Conservation (phyloP, 2,329 filamentous ascomycete species). For the Cercospora zeae-maydis region DNA sequence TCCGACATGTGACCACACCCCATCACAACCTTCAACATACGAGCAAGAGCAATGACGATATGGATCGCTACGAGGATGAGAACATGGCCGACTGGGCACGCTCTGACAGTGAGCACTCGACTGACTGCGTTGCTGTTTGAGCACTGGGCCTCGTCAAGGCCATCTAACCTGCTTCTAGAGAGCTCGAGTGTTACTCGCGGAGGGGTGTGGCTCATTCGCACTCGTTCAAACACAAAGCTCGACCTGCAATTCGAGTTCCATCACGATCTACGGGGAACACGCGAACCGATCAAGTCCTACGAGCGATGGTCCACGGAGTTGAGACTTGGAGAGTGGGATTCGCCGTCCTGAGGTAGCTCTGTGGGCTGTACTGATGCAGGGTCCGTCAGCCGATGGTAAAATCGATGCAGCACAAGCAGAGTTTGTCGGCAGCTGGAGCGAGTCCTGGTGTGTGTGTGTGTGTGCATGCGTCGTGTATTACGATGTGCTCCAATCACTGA, state of each 20-base stretch:
- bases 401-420: neutral
- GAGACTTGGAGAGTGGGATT: conserved; percentile 12
- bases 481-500: neutral
- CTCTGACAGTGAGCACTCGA: conserved; percentile 9
- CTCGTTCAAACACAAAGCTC: neutral
- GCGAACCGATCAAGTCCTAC: conserved; percentile 4
- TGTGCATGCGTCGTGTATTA: neutral
- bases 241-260: neutral
- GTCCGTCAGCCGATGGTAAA: neutral
- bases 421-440: neutral
- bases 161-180: conserved; percentile 3
- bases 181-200: neutral
- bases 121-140: neutral
- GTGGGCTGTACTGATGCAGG: neutral
- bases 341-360: neutral
- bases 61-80: neutral
- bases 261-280: neutral
- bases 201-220: neutral
- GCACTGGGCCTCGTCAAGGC: neutral
- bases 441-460: neutral
- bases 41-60: neutral
- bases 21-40: conserved; percentile 10
- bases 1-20: conserved; percentile 14
- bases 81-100: neutral
- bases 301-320: conserved; percentile 14